Evolutionary conservation across 2,329 filamentous ascomycete genomes (phyloP).

Genomic region (Trichoderma atrobrunneum): DNA sequence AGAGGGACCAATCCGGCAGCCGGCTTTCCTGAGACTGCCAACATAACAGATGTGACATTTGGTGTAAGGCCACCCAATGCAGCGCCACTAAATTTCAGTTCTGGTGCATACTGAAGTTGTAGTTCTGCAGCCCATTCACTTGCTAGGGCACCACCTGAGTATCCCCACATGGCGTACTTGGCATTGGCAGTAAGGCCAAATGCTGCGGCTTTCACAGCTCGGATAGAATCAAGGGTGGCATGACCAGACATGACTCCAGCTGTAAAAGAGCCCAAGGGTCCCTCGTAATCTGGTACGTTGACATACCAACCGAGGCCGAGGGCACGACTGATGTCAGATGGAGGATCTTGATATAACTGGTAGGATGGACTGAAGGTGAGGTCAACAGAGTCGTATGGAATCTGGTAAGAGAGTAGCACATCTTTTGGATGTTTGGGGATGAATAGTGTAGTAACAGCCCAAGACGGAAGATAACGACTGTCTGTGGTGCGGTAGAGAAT

Average conservation of each 20-base stretch:
- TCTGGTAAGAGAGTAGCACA: too few relatives aligned
- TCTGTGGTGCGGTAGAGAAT: too few relatives aligned
- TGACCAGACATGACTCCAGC: slow-evolving; percentile 40
- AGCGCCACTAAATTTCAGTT: slow-evolving; percentile 25
- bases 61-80: slow-evolving; percentile 25
- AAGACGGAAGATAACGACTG: too few relatives aligned
- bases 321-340: not conserved
- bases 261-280: slow-evolving; percentile 41
- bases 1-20: slow-evolving; percentile 24
- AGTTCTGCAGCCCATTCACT: slow-evolving; percentile 19
- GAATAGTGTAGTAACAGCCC: too few relatives aligned
- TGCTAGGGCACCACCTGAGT: slow-evolving; percentile 26
- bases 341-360: too few relatives aligned
- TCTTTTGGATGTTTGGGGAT: too few relatives aligned
- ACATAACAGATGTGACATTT: slow-evolving; percentile 18
- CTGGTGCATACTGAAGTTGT: slow-evolving; percentile 25
- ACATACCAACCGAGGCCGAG: slow-evolving; percentile 47
- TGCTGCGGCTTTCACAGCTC: slow-evolving; percentile 31
- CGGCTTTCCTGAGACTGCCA: too few relatives aligned
- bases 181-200: slow-evolving; percentile 32
- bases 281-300: slow-evolving; percentile 47
- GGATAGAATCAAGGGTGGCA: slow-evolving; percentile 42
- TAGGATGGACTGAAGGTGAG: too few relatives aligned
- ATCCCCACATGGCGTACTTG: slow-evolving; percentile 39
- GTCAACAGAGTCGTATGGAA: too few relatives aligned